phyloP scores from a whole-genome alignment of 768 basidiomycete species.

The Russula sp. region DNA sequence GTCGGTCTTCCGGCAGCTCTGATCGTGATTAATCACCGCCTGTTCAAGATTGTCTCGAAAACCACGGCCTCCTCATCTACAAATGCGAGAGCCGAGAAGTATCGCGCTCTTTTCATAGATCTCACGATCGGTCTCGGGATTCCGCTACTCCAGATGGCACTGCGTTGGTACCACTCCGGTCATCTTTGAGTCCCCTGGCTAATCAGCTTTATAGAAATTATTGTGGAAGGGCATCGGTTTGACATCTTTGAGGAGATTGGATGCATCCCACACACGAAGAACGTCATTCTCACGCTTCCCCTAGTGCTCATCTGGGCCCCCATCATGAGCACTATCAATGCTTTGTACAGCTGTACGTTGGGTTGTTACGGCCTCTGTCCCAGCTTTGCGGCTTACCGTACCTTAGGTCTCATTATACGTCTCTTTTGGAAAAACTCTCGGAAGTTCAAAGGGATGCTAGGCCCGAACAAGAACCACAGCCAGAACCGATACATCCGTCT shows the following conservation, averaged over 20 bases:
- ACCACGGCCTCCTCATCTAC: neutral
- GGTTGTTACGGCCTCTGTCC: neutral
- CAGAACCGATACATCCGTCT: conserved; percentile 41
- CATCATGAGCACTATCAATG: conserved; percentile 27
- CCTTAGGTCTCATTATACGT: conserved; percentile 27
- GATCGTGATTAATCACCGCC: conserved; percentile 35
- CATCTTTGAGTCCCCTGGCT: neutral
- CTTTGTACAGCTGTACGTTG: conserved; percentile 32
- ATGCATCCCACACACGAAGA: conserved; percentile 41
- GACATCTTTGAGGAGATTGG: conserved; percentile 54
- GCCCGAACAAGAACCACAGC: conserved; percentile 33
- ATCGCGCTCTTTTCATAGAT: conserved; percentile 11
- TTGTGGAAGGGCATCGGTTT: conserved; percentile 59
- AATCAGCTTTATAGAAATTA: conserved; percentile 37
- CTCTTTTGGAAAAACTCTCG: conserved; percentile 28
- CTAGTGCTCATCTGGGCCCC: conserved; percentile 31
- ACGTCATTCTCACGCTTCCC: conserved; percentile 32
- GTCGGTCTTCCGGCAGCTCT: conserved; percentile 32
- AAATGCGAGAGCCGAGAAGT: conserved; percentile 3
- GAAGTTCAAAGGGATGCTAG: conserved; percentile 28
- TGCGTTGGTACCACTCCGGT: conserved; percentile 27
- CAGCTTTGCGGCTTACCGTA: neutral
- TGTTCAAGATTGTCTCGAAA: conserved; percentile 28
- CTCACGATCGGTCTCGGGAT: conserved; percentile 14
- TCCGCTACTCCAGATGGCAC: conserved; percentile 26